Percentiles rank a stretch among this genome's conserved stretches.
These are phyloP conservation scores for Fusarium mangiferae DNA, from an alignment of 2,329 filamentous ascomycete genomes.

Conservation along the genomic window DNA sequence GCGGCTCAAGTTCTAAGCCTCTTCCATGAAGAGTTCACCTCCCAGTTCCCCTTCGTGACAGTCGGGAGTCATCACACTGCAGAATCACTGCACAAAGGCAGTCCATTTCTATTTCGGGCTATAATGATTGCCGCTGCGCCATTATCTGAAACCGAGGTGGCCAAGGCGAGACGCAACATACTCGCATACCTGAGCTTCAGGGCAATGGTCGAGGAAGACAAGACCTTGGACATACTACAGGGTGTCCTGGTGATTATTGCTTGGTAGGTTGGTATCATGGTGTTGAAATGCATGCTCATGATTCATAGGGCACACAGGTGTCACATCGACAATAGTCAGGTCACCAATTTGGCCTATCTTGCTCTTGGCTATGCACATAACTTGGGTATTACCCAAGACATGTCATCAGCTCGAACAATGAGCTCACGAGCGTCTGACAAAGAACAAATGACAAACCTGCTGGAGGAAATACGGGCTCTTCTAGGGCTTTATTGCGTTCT, in stretches of 20 bases:
- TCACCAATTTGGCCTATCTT: constrained; percentile 53
- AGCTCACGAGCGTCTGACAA: constrained; percentile 12
- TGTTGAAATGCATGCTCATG: neutral
- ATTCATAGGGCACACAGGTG: constrained; percentile 49
- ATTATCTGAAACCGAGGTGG: constrained; percentile 41
- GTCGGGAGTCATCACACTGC: constrained; percentile 46
- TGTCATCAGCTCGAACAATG: constrained; percentile 7
- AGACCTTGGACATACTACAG: constrained; percentile 57
- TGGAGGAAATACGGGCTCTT: constrained; percentile 53
- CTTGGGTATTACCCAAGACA: constrained; percentile 48
- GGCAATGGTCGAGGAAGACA: constrained; percentile 54
- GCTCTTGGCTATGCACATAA: constrained; percentile 55
- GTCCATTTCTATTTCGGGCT: constrained; percentile 53
- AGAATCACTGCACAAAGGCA: constrained; percentile 45
- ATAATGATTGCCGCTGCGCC: constrained; percentile 52
- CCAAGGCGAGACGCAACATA: constrained; percentile 55
- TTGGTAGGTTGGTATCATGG: constrained; percentile 50
- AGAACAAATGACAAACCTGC: constrained; percentile 42
- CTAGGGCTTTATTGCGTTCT: constrained; percentile 54
- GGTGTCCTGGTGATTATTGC: constrained; percentile 57
- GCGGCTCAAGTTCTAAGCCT: constrained; percentile 49
- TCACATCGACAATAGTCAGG: constrained; percentile 49
- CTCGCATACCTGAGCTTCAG: constrained; percentile 56
- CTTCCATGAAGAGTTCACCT: constrained; percentile 48
- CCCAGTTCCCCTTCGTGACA: constrained; percentile 53